phyloP scores from a whole-genome alignment of 1,284 basidiomycete genomes.

The Taiwanofungus camphoratus region DNA sequence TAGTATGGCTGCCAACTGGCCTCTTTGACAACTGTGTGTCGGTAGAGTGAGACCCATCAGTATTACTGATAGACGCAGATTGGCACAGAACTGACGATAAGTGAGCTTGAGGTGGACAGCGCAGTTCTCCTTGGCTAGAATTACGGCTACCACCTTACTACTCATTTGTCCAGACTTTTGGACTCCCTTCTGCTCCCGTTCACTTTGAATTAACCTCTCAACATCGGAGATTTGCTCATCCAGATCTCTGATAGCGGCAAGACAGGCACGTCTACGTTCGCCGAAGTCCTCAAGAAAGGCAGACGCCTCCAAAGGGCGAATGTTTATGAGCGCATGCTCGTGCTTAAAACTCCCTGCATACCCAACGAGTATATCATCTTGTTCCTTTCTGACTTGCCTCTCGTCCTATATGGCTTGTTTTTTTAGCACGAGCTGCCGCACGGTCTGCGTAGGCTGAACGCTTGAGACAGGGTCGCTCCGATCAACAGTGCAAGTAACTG shows the following conservation, averaged over 20 bases:
- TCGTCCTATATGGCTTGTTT: slow-evolving; percentile 32
- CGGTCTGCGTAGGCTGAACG: too few relatives aligned
- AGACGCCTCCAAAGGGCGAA: slow-evolving; percentile 36
- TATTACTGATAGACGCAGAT: not conserved
- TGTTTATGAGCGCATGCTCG: slow-evolving; percentile 36
- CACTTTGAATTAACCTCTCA: slow-evolving; percentile 25
- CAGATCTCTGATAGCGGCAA: slow-evolving; percentile 34
- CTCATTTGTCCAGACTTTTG: slow-evolving; percentile 28
- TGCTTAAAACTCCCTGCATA: too few relatives aligned
- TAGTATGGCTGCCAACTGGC: too few relatives aligned
- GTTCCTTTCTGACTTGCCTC: slow-evolving; percentile 33
- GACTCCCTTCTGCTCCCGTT: slow-evolving; percentile 6
- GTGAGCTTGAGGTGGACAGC: slow-evolving; percentile 43
- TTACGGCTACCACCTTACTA: slow-evolving; percentile 34
- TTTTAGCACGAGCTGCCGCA: slow-evolving; percentile 31
- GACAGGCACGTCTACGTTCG: slow-evolving; percentile 31
- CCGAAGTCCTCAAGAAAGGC: slow-evolving; percentile 39
- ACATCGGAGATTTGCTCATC: slow-evolving; percentile 35
- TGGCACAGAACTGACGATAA: slow-evolving; percentile 42
- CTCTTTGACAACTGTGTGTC: slow-evolving; percentile 38
- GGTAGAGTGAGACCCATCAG: not conserved
- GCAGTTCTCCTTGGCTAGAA: slow-evolving; percentile 31
- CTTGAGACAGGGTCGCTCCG: too few relatives aligned
- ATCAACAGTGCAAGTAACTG: too few relatives aligned
- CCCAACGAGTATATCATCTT: slow-evolving; percentile 34